Evolutionary conservation across 2,329 filamentous ascomycete genomes (phyloP).

Genomic region (Rugonectria rugulosa): DNA sequence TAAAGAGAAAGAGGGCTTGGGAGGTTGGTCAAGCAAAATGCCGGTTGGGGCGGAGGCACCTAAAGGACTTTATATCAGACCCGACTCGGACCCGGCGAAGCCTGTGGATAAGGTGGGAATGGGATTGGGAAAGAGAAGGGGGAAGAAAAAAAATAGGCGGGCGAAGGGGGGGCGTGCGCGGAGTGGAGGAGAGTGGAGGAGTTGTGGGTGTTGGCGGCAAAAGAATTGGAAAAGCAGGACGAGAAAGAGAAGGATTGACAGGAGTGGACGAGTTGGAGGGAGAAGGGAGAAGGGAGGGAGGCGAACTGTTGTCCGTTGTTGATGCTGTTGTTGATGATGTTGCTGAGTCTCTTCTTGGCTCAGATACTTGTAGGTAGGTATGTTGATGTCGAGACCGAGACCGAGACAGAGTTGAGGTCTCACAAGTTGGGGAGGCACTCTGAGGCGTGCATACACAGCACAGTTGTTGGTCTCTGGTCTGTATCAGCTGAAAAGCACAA

Average conservation of each 20-base stretch:
- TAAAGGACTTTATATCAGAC: conserved; percentile 41
- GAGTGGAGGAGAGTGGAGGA: conserved; percentile 31
- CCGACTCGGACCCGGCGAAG: conserved; percentile 29
- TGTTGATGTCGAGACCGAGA: too few relatives aligned
- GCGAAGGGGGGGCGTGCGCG: conserved; percentile 30
- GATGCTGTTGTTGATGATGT: too few relatives aligned
- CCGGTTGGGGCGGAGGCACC: conserved; percentile 36
- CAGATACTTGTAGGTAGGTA: too few relatives aligned
- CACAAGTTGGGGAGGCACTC: too few relatives aligned
- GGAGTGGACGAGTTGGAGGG: background rate
- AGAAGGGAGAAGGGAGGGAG: background rate
- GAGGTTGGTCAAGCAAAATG: conserved; percentile 22
- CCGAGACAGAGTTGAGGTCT: too few relatives aligned
- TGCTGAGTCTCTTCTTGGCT: too few relatives aligned
- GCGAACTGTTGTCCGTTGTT: background rate
- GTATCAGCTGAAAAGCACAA: background rate
- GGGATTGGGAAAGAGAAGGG: conserved; percentile 26
- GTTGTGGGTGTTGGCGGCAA: conserved; percentile 20
- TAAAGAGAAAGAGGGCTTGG: conserved; percentile 14
- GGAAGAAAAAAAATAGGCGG: conserved; percentile 24
- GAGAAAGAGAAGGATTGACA: conserved; percentile 9
- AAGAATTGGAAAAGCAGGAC: conserved; percentile 14
- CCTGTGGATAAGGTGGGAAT: conserved; percentile 24
- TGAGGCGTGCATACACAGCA: too few relatives aligned
- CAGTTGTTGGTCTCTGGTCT: background rate